These are phyloP conservation scores for Blastobotrys arbuscula DNA, from an alignment of 1,139 yeast species.

Conservation along the genomic window DNA sequence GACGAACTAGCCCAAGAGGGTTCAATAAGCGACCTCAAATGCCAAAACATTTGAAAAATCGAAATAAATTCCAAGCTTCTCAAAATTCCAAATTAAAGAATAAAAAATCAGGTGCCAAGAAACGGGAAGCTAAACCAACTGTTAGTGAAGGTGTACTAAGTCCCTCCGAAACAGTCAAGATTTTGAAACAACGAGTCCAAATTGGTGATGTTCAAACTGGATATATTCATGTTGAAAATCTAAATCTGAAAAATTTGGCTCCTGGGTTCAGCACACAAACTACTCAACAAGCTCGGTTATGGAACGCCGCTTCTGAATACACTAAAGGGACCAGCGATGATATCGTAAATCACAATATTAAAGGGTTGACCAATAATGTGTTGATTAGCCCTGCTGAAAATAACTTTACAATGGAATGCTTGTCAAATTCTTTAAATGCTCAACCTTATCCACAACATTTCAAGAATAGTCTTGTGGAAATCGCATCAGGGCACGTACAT, in stretches of 20 bases:
- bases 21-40: background rate
- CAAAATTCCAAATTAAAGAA: background rate
- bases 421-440: constrained; percentile 23
- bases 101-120: background rate
- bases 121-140: background rate
- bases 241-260: constrained; percentile 6
- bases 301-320: constrained; percentile 13
- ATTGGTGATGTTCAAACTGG: background rate
- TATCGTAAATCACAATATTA: constrained; percentile 21
- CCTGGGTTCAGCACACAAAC: constrained; percentile 9
- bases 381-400: constrained; percentile 11
- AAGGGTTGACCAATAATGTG: constrained; percentile 19
- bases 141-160: background rate
- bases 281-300: constrained; percentile 13
- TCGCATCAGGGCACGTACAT: constrained; percentile 27
- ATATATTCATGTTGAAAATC: constrained; percentile 10
- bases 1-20: background rate
- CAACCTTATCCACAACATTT: constrained; percentile 23
- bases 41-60: constrained; percentile 1
- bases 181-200: constrained; percentile 1
- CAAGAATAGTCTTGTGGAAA: constrained; percentile 23
- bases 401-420: constrained; percentile 14
- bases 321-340: background rate
- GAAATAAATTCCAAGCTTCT: background rate
- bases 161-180: constrained; percentile 3